Conservation (phyloP, 352 stramenopile genomes). For the Phytopythium montanum region DNA sequence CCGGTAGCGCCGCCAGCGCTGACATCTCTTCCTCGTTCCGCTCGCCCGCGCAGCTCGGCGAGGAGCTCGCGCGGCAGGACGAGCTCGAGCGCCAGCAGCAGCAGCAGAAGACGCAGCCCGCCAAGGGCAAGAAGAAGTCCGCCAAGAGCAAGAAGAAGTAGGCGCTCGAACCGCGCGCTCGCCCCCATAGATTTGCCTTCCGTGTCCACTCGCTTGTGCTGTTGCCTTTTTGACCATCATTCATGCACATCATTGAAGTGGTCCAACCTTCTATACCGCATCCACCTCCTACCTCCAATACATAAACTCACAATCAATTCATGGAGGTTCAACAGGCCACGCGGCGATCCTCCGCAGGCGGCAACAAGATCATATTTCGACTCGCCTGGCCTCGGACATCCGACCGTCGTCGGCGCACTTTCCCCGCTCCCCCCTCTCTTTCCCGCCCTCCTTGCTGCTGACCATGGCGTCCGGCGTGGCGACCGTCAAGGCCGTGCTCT, state of each 20-base stretch:
- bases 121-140: constrained; percentile 28
- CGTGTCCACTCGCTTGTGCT: no score
- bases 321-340: no score
- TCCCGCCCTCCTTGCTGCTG: background rate
- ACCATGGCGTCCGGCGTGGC: constrained; percentile 83
- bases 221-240: no score
- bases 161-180: background rate
- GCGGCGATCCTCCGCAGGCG: no score
- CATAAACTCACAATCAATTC: no score
- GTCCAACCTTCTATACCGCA: no score
- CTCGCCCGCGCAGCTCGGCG: constrained; percentile 67
- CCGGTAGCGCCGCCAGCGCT: constrained; percentile 16
- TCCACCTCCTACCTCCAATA: no score
- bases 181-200: no score
- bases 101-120: constrained; percentile 47
- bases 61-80: constrained; percentile 73
- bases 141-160: constrained; percentile 33
- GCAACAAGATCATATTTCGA: no score
- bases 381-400: background rate
- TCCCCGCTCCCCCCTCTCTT: constrained; percentile 5
- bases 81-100: constrained; percentile 45
- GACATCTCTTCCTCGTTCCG: constrained; percentile 76
- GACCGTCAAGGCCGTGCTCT: constrained; percentile 97
- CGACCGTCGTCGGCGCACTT: background rate
- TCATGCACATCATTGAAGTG: no score